Conservation (phyloP, 306 rosid species). For the Begonia peltatifolia region DNA sequence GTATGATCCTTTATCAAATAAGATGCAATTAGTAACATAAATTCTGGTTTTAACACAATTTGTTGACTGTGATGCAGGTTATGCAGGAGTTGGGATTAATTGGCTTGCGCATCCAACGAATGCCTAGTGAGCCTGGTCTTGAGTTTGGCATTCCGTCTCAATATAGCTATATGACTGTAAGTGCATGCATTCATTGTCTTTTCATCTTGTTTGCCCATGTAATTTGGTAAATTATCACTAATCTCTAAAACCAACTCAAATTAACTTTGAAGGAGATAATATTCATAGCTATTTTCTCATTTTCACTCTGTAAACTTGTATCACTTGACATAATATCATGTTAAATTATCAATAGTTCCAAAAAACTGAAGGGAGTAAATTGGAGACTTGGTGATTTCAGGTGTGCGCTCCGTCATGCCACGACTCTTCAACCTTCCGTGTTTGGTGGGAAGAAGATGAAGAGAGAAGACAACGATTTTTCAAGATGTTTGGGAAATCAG, state of each 20-base stretch:
- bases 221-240: no score
- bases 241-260: no score
- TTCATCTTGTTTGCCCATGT: no score
- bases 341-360: neutral
- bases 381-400: constrained; percentile 17
- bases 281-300: no score
- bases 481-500: constrained; percentile 47
- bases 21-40: no score
- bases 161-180: constrained; percentile 85
- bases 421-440: constrained; percentile 89
- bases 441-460: constrained; percentile 99
- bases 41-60: neutral
- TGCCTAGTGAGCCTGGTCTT: constrained; percentile 75
- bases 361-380: no score
- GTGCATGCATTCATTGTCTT: constrained; percentile 2
- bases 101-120: constrained; percentile 93
- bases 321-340: neutral
- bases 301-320: no score
- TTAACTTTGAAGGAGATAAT: no score
- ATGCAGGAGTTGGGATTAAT: constrained; percentile 91
- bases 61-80: constrained; percentile 38
- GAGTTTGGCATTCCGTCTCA: constrained; percentile 94
- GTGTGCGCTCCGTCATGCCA: constrained; percentile 98
- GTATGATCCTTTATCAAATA: constrained; percentile 24
- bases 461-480: constrained; percentile 69